Conservation (phyloP, 208 protist species). For the Trichomonas tenax region DNA sequence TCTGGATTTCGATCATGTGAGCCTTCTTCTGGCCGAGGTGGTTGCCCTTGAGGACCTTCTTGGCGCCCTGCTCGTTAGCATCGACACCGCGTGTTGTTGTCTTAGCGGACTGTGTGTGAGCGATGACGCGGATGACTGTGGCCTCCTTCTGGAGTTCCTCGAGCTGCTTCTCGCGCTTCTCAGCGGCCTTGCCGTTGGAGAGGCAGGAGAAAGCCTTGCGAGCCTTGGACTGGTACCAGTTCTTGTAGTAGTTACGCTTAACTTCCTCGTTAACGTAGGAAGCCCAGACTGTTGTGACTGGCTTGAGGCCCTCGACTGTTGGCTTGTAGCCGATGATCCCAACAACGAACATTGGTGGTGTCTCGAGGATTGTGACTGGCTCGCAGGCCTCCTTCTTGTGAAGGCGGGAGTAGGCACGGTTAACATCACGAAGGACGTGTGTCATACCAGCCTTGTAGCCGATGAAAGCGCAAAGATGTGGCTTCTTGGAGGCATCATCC, state of each 20-base stretch:
- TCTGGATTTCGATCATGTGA: conserved; percentile 79
- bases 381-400: too few species aligned
- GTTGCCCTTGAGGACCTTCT: conserved; percentile 82
- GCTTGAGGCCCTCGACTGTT: background rate
- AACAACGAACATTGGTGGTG: background rate
- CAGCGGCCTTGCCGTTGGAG: conserved; percentile 48
- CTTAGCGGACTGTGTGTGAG: conserved; percentile 85
- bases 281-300: background rate
- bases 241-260: background rate
- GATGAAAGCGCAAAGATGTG: too few species aligned
- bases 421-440: too few species aligned
- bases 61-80: conserved; percentile 95
- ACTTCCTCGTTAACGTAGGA: background rate
- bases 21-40: conserved; percentile 84
- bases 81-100: conserved; percentile 40
- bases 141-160: conserved; percentile 79
- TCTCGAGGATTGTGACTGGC: too few species aligned
- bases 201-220: background rate
- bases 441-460: too few species aligned
- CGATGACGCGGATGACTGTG: conserved; percentile 82
- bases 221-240: background rate
- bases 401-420: too few species aligned
- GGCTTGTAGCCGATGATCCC: background rate
- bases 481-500: background rate
- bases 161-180: conserved; percentile 60